phyloP scores from a whole-genome alignment of 768 basidiomycete genomes.

The Termitomyces sp. region DNA sequence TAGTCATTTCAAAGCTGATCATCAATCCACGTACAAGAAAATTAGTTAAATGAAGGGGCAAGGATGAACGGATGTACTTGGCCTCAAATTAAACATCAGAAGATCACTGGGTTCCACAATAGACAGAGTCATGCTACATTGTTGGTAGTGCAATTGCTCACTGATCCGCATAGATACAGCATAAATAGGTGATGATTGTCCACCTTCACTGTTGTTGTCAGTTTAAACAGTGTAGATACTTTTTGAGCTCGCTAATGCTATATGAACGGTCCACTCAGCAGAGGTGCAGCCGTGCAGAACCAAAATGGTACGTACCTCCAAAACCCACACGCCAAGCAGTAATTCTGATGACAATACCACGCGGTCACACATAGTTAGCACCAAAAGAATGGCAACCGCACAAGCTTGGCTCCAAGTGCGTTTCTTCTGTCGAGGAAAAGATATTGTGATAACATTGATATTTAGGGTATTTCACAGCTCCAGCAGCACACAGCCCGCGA shows the following conservation, averaged over 20 bases:
- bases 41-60: background rate
- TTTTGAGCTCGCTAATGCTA: background rate
- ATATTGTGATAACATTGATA: background rate
- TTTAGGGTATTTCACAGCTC: too few relatives aligned
- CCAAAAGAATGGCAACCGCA: background rate
- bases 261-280: background rate
- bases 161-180: too few relatives aligned
- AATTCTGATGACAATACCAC: background rate
- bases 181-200: too few relatives aligned
- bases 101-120: too few relatives aligned
- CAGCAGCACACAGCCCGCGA: too few relatives aligned
- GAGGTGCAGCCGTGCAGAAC: too few relatives aligned
- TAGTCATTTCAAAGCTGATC: background rate
- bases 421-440: background rate
- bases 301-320: background rate
- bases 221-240: too few relatives aligned
- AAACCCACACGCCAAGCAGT: background rate
- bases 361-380: background rate
- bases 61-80: background rate
- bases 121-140: too few relatives aligned
- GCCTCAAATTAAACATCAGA: background rate
- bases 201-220: too few relatives aligned
- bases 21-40: background rate
- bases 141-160: too few relatives aligned
- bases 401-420: too few relatives aligned